phyloP scores from a whole-genome alignment of 2,329 filamentous ascomycete genomes.

The Nemania sp. region DNA sequence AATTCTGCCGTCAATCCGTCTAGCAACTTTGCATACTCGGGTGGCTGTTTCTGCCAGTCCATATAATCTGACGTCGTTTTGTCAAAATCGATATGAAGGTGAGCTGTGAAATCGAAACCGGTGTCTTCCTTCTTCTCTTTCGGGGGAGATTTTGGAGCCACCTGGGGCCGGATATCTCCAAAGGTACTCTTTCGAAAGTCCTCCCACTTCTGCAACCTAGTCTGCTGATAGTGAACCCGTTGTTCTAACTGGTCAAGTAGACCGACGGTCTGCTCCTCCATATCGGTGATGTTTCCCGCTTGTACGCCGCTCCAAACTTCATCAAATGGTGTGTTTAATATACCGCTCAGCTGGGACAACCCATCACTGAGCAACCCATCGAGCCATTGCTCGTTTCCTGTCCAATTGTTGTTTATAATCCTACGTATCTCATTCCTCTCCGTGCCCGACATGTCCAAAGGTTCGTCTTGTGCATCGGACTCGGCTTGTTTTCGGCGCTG shows the following conservation, averaged over 20 bases:
- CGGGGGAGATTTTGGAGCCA: conserved; percentile 29
- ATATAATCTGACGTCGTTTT: conserved; percentile 33
- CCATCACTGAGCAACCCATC: conserved; percentile 69
- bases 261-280: conserved; percentile 55
- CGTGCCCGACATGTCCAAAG: conserved; percentile 46
- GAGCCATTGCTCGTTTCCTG: conserved; percentile 75
- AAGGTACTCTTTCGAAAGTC: conserved; percentile 60
- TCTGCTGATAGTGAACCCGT: conserved; percentile 67
- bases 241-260: conserved; percentile 72
- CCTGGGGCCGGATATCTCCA: conserved; percentile 37
- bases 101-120: conserved; percentile 57
- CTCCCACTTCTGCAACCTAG: conserved; percentile 73
- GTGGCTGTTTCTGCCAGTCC: conserved; percentile 35
- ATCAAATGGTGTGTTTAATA: conserved; percentile 70
- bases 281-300: conserved; percentile 57
- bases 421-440: conserved; percentile 57
- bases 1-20: conserved; percentile 48
- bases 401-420: conserved; percentile 73
- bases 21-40: conserved; percentile 51
- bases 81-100: conserved; percentile 53
- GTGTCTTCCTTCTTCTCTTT: conserved; percentile 46
- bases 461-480: conserved; percentile 28
- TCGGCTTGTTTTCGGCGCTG: conserved; percentile 54
- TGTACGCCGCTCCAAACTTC: conserved; percentile 72
- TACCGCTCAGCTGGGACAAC: conserved; percentile 56